Evolutionary conservation across 495 filamentous ascomycete species (phyloP), one percentile per base, ranked within the genome.

Genomic region (Penicillium fimorum): DNA sequence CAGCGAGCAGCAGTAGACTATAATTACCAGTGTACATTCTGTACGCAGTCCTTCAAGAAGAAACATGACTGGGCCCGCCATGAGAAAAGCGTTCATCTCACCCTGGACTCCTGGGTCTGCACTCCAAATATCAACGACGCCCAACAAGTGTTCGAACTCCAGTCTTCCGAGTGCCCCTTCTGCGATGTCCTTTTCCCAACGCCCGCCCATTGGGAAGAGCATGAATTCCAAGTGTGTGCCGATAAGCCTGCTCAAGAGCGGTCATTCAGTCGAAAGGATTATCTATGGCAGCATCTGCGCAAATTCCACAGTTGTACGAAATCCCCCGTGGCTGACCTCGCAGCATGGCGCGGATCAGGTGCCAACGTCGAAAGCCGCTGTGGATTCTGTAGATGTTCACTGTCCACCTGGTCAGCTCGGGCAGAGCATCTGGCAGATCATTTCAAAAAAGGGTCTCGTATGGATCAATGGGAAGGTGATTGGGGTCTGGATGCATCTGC

Each of bases 11-110:
- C 80, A 72, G 82, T 80, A 5, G 63, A 67, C 3, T 12, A 58
- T 30, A 58, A 55, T 47, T 94, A 85, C 71, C 87, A 92, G 63
- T 94, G 90, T 68, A 94, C 90, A 9, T 94, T 94, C 73, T 94
- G 90, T 65, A 84, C 84, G 0, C 84, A 89, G 53, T 87, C 84
- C 0, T 93, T 92, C 73, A 84, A 85, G 56, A 90, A 86, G 50
- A 91, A 91, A 68, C 87, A 91, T 69, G 90, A 94, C 69, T 94
- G 90, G 90, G 80, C 86, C 50, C 79, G 90, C 35, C 90, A 94
- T 68, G 90, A 94, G 66, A 91, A 90, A 59, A 89, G 86, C 18
- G 74, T 92, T 18, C 90, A 94, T 66, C 64, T 94, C 29, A 84
- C 82, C 13, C 79, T 92, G 0, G 90, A 92, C 60, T 84, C 84